phyloP scores from a whole-genome alignment of 495 filamentous ascomycete genomes.

The Neurospora sp. region DNA sequence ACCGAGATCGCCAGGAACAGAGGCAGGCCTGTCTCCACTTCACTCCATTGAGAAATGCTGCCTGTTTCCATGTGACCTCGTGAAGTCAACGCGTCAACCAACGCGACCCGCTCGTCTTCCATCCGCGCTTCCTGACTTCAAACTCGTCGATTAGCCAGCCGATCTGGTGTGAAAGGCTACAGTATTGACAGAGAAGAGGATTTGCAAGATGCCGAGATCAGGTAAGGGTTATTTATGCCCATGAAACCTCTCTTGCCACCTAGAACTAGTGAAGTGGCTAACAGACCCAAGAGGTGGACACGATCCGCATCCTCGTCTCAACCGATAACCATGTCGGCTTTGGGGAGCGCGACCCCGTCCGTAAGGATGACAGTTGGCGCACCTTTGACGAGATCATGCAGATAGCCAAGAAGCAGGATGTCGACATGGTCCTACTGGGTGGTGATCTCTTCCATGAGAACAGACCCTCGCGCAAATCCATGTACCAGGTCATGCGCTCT shows the following conservation, averaged over 20 bases:
- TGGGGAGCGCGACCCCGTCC: conserved; percentile 84
- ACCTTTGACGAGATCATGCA: conserved; percentile 95
- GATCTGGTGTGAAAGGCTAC: neutral
- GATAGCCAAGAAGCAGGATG: conserved; percentile 75
- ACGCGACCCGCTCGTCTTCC: neutral
- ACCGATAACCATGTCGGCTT: conserved; percentile 98
- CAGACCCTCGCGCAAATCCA: conserved; percentile 87
- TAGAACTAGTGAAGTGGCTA: neutral
- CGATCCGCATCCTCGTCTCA: conserved; percentile 86
- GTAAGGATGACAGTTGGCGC: conserved; percentile 94
- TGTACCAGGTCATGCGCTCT: conserved; percentile 95
- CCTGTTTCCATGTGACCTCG: neutral
- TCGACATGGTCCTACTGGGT: conserved; percentile 90
- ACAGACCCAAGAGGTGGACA: conserved; percentile 55
- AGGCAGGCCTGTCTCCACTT: neutral
- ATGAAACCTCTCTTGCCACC: neutral
- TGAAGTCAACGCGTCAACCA: neutral
- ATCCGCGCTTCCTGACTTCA: neutral
- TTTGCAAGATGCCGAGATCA: conserved; percentile 11
- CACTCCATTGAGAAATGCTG: neutral
- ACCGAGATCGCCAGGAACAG: neutral
- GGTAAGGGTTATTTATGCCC: conserved; percentile 6
- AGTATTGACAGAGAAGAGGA: neutral
- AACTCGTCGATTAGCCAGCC: neutral
- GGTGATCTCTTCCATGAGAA: conserved; percentile 99